Evolutionary conservation across 1,284 basidiomycete species (phyloP).

Genomic region (Ceratobasidium sp.): DNA sequence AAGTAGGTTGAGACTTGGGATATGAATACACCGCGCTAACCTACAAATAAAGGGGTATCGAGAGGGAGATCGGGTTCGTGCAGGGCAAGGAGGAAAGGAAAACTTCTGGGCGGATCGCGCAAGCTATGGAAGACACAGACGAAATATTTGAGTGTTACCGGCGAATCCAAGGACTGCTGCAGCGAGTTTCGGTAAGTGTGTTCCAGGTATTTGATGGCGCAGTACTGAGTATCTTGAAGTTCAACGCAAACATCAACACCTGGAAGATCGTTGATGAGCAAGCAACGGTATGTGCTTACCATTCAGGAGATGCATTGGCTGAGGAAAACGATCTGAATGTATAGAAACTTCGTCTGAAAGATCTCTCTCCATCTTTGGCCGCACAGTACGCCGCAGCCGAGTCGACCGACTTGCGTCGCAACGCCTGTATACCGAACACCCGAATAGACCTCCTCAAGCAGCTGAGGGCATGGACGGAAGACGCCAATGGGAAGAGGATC

Average conservation of each 20-base stretch:
- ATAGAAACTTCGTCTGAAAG: neutral
- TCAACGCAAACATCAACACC: neutral
- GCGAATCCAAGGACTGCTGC: neutral
- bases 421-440: neutral
- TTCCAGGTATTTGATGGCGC: neutral
- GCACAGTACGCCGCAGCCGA: neutral
- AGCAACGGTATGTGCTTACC: neutral
- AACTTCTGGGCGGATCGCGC: too few species aligned
- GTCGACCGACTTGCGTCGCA: neutral
- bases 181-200: slow-evolving; percentile 12
- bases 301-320: neutral
- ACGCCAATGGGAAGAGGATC: neutral
- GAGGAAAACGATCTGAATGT: neutral
- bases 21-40: neutral
- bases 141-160: slow-evolving; percentile 9
- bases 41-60: neutral
- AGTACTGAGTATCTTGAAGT: neutral
- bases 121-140: neutral
- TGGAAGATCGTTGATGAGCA: neutral
- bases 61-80: neutral
- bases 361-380: neutral
- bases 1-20: neutral
- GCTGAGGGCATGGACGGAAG: neutral
- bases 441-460: neutral
- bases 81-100: neutral